phyloP scores from a whole-genome alignment of 2,329 filamentous ascomycete genomes.

The Ceratocystis diversiconidia region DNA sequence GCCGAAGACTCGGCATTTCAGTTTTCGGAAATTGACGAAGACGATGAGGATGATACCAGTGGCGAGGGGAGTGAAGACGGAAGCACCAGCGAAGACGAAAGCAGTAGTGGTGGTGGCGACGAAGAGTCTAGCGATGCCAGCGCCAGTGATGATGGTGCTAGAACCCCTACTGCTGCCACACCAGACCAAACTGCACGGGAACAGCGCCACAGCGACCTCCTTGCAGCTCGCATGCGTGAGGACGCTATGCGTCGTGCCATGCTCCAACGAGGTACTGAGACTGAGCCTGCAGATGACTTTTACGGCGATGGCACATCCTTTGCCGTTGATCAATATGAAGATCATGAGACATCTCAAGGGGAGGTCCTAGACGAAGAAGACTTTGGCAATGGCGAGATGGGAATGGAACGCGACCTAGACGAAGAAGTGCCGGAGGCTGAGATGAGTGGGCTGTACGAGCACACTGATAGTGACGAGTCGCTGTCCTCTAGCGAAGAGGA shows the following conservation, averaged over 20 bases:
- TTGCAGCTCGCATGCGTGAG: slow-evolving; percentile 39
- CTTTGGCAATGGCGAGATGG: slow-evolving; percentile 33
- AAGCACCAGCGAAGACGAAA: background rate
- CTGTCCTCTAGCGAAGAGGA: slow-evolving; percentile 37
- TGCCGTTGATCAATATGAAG: slow-evolving; percentile 9
- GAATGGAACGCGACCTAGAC: slow-evolving; percentile 56
- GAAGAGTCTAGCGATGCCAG: slow-evolving; percentile 22
- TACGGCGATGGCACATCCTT: slow-evolving; percentile 35
- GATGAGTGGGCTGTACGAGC: slow-evolving; percentile 50
- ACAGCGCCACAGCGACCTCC: slow-evolving; percentile 35
- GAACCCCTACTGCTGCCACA: slow-evolving; percentile 21
- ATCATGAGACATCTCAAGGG: slow-evolving; percentile 24
- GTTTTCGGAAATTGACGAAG: slow-evolving; percentile 29
- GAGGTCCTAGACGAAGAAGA: slow-evolving; percentile 52
- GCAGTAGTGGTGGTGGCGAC: slow-evolving; percentile 25
- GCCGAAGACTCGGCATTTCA: slow-evolving; percentile 28
- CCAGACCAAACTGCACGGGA: slow-evolving; percentile 26
- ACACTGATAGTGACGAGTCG: slow-evolving; percentile 61
- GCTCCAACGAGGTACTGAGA: slow-evolving; percentile 24
- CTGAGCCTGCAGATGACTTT: slow-evolving; percentile 35
- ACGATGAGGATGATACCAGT: slow-evolving; percentile 26
- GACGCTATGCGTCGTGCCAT: slow-evolving; percentile 42
- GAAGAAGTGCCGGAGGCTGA: slow-evolving; percentile 55
- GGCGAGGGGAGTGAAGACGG: background rate
- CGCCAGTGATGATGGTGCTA: slow-evolving; percentile 19